Conservation (phyloP, 768 basidiomycete species). For the Chlorophyllum brunneum region DNA sequence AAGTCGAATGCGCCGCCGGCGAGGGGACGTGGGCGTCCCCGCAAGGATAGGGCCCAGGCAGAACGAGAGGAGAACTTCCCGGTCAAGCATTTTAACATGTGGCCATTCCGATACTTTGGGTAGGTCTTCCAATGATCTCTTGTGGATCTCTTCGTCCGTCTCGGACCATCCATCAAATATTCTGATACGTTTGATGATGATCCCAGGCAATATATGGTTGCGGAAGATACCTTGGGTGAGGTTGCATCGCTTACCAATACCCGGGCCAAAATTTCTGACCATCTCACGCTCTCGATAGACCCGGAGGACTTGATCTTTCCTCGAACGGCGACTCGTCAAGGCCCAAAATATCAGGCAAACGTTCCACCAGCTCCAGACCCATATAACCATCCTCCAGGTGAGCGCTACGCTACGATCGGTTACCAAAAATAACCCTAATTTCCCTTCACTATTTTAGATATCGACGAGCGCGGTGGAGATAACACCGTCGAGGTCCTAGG, state of each 20-base stretch:
- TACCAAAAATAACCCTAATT: neutral
- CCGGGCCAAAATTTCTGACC: constrained; percentile 2
- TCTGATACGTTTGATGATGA: constrained; percentile 13
- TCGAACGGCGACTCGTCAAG: constrained; percentile 86
- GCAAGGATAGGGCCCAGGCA: constrained; percentile 68
- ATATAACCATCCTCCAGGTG: constrained; percentile 36
- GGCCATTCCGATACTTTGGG: constrained; percentile 98
- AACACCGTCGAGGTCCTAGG: constrained; percentile 72
- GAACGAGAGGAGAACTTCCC: constrained; percentile 75
- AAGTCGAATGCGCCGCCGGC: constrained; percentile 73
- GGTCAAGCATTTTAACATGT: constrained; percentile 85
- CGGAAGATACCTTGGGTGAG: constrained; percentile 86
- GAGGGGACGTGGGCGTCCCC: constrained; percentile 69
- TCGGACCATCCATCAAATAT: constrained; percentile 3
- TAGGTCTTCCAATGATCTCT: constrained; percentile 34
- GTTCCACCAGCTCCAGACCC: constrained; percentile 47
- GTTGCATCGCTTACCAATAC: constrained; percentile 3
- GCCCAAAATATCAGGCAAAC: constrained; percentile 77
- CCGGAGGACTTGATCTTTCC: constrained; percentile 97
- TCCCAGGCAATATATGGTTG: constrained; percentile 81
- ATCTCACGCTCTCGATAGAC: constrained; percentile 48
- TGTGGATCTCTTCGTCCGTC: constrained; percentile 8
- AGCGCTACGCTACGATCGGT: constrained; percentile 5
- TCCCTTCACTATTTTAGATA: constrained; percentile 32
- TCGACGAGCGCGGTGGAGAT: constrained; percentile 67